Evolutionary conservation across 495 filamentous ascomycete species (phyloP), one percentile per base, ranked within the genome.

Genomic region (Penicillium ochrochloron): DNA sequence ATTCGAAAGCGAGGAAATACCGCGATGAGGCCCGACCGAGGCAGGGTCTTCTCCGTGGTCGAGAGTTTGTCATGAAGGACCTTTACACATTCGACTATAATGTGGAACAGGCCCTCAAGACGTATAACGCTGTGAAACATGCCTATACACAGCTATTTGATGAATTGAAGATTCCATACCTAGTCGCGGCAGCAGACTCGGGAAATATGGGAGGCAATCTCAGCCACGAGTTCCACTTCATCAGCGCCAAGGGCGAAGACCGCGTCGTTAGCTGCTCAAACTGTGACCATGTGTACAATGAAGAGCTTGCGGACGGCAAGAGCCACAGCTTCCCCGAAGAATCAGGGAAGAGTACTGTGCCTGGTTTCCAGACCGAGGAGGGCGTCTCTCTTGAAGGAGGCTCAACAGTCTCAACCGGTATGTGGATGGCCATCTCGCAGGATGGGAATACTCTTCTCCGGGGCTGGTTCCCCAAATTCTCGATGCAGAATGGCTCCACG

Each of bases 51-150:
- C 83, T 99, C 12, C 88, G 95, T n/a, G 90, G 92, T 0, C 88
- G 91, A 63, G 95, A 99, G 68, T 99, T 99, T 68, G 76, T 92
- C 59, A 99, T 99, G 95, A 99, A 99, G 77, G 95, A 99, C 75
- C 85, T 99, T 1, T 99, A 99, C 71, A 98, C 96, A 0, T 99
- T 99, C 68, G 95, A 99, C 75, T 78, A 81, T 59, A 89, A 77
- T 41, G 69, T 83, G 3, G 70, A 85, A 25, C 75, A 84, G 7
- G 95, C 95, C 0, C 75, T 92, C 2, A 78, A 86, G 50, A 97
- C 95, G 2, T 99, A 99, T 67, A 66, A 85, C 6, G 74, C 84
- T 21, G 93, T 96, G 5, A 83, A 88, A 41, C 71, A 71, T 31
- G 89, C 88, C 17, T 99, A 99, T 73, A 77, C 76, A 21, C 76